Percentiles rank a stretch among this genome's conserved stretches.
Evolutionary conservation across 768 basidiomycete genomes (phyloP).

Genomic region (Rubroboletus pulcherrimus): DNA sequence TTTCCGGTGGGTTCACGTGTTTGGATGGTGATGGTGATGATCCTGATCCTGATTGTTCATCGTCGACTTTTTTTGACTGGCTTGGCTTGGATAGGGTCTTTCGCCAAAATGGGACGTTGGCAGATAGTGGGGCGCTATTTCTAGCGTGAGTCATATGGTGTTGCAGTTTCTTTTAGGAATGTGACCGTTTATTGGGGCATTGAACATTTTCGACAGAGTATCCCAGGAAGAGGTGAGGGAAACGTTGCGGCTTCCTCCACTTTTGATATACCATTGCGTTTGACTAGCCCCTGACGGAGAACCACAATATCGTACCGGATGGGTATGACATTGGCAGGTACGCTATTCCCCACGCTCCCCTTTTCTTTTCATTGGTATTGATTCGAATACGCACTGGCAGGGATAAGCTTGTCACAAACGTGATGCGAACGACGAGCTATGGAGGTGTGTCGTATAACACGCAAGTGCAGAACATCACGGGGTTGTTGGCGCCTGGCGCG

Average conservation of each 20-base stretch:
- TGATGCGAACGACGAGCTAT: slow-evolving; percentile 38
- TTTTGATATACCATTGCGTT: background rate
- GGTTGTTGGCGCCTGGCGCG: slow-evolving; percentile 51
- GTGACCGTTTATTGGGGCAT: background rate
- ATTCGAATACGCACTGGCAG: slow-evolving; percentile 18
- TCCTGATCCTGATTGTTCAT: background rate
- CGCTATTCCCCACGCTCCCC: background rate
- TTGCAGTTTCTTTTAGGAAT: background rate
- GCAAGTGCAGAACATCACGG: slow-evolving; percentile 43
- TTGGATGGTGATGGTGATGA: too few species aligned
- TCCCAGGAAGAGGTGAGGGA: slow-evolving; percentile 42
- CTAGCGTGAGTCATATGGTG: slow-evolving; percentile 42
- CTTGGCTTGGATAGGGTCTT: slow-evolving; percentile 34
- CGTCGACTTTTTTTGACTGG: background rate
- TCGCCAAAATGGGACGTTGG: slow-evolving; percentile 55
- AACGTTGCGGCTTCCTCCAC: background rate
- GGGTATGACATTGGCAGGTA: slow-evolving; percentile 50
- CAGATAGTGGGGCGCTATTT: slow-evolving; percentile 51
- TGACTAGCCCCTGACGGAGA: slow-evolving; percentile 26
- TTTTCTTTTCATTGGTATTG: background rate
- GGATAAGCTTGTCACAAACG: slow-evolving; percentile 36
- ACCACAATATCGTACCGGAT: slow-evolving; percentile 42
- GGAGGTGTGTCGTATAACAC: slow-evolving; percentile 47
- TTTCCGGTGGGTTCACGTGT: slow-evolving; percentile 34
- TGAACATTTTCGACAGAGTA: slow-evolving; percentile 31